Base-by-base conservation (phyloP, 768 basidiomycete species). In the Neoboletus subvelutipes region DNA sequence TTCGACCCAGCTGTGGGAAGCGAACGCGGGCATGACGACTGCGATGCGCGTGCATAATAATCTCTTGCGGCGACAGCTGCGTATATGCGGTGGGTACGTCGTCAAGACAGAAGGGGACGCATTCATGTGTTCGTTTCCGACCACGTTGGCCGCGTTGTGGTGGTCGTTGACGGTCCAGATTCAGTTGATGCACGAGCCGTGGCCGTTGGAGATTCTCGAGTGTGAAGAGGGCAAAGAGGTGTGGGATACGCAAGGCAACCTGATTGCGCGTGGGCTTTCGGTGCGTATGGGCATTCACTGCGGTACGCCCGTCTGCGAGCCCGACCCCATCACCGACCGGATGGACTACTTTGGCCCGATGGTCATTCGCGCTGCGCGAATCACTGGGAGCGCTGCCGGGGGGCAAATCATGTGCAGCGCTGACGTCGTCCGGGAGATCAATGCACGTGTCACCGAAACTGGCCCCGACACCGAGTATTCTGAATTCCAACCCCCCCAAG, bases 51-150 rank as follows among this genome's bases (percentile, higher is more conserved):
- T 94, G 62, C 97, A 99, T 74, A 95, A 98, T 69, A 80, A 76
- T 50, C 78, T 98, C 24, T 80, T 98, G 45, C 86, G 97, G 22
- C 82, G 95, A 7, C 86, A 89, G 58, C 76, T 98, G 33, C 85
- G 96, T 29, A 79, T 89, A 41, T 95, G 94, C 65, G 94, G 94
- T 29, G 97, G 97, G 1, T 99, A 98, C 71, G 94, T 98, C 75
- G 96, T 98, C 67, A 99, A 99, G 76, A 99, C 97, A 12, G 97
- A 99, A 86, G 97, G 97, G 29, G 97, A 98, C 67, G 87, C 96
- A 1, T 99, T 99, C 78, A 95, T 99, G 91, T 94, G 94, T 52
- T 93, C 96, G 22, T 99, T 99, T 81, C 90, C 92, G 3, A 91
- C 87, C 2, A 83, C 93, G 13, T 78, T 93, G 2, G 81, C 90